Base-by-base conservation (phyloP, 805 yeast genomes). In the Ascoidea rubescens region DNA sequence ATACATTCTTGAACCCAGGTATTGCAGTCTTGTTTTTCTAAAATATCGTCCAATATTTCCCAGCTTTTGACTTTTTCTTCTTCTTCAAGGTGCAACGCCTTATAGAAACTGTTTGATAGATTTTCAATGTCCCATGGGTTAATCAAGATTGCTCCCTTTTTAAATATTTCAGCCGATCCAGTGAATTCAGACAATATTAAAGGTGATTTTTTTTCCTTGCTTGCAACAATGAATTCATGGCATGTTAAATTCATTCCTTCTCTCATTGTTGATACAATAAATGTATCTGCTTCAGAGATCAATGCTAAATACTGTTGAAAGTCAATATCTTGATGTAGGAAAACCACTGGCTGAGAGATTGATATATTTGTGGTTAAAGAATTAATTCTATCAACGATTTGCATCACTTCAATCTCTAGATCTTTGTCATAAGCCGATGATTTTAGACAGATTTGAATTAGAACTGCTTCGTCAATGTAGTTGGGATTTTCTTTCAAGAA, bases 201-300 rank as follows among this genome's bases (percentile, higher is more conserved):
- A 1, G 96, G 96, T 0, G 96, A 84, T 57, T 84, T 81, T 54
- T 78, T 78, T 46, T 77, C 79, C 28, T 72, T 68, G 1, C 93
- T 78, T 31, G 95, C 86, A 52, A 82, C 83, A 46, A 89, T 77
- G 64, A 84, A 93, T 64, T 93, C 99, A 63, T 93, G 99, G 59
- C 96, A 91, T 0, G 98, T 90, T 62, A 93, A 72, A 60, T 93
- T 93, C 89, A 93, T 86, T 31, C 99, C 99, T 66, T 93, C 99
- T 63, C 99, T 81, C 73, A 91, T 77, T 1, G 96, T 86, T 7
- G 95, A 82, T 1, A 91, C 96, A 47, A 86, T 80, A 61, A 93
- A 93, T 1, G 80, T 72, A 58, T 87, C 95, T 1, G 98, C 96
- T 62, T 89, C 97, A 44, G 80, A 70, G 48, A 86, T 75, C 50